Evolutionary conservation across 2,329 filamentous ascomycete genomes (phyloP).

Genomic region (Aquanectria penicillioides): DNA sequence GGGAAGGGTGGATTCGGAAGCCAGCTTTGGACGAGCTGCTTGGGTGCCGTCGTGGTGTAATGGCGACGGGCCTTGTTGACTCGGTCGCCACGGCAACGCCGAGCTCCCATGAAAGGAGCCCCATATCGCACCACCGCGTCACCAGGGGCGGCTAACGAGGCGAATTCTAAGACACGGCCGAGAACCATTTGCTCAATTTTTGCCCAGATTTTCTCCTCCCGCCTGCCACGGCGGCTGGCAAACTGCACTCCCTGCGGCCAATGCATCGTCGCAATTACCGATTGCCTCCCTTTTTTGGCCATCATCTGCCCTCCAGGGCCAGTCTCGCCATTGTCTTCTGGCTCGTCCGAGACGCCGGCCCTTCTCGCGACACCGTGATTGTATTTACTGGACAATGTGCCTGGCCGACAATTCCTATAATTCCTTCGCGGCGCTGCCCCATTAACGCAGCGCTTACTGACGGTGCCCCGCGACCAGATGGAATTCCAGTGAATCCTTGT

Average conservation of each 20-base stretch:
- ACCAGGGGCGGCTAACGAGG: constrained; percentile 26
- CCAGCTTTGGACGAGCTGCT: constrained; percentile 25
- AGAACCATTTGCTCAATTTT: constrained; percentile 6
- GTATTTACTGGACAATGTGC: constrained; percentile 11
- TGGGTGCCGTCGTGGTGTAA: constrained; percentile 37
- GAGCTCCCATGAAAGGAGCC: neutral
- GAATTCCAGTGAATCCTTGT: constrained; percentile 15
- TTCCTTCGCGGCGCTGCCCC: constrained; percentile 1
- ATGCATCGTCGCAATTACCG: constrained; percentile 18
- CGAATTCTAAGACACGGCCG: constrained; percentile 35
- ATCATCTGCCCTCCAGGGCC: constrained; percentile 4
- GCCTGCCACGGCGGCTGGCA: constrained; percentile 14
- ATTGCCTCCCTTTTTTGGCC: constrained; percentile 6
- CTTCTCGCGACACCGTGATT: constrained; percentile 3
- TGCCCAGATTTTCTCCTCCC: neutral
- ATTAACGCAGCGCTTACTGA: constrained; percentile 12
- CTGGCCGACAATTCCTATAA: too few species aligned
- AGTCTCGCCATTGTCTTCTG: constrained; percentile 4
- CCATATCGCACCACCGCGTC: constrained; percentile 27
- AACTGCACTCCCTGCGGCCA: neutral
- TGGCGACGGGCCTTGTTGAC: constrained; percentile 43
- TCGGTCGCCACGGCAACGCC: constrained; percentile 47
- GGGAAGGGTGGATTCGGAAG: constrained; percentile 34
- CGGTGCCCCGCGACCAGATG: constrained; percentile 21
- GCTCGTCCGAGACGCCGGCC: constrained; percentile 1